Base-by-base conservation (phyloP, 2,329 filamentous ascomycete species). In the Penicillium sumatraense region DNA sequence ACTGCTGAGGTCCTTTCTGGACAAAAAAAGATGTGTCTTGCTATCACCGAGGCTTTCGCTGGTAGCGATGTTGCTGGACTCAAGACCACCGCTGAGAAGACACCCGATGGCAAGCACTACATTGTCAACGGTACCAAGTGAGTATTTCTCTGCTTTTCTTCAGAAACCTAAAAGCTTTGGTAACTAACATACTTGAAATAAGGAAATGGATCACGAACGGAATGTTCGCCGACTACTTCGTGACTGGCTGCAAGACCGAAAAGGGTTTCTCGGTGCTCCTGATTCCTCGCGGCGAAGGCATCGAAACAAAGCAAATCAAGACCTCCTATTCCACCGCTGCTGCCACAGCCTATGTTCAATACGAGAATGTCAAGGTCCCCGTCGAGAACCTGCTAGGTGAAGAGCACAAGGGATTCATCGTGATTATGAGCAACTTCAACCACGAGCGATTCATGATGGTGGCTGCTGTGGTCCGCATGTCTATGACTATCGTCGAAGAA, bases 161-260 rank as follows among this genome's bases (percentile, higher is more conserved):
- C 36, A 3, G 11, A 40, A 40, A 9, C 16, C 14, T 9, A 14
- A 11, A 8, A 18, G 8, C 16, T 9, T 9, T 20, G 10, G 6
- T 20, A 36, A 21, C n/a, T 20, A 38, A 38, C 57, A 62, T 31
- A 64, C 49, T 5, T 13, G 5, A 3, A 9, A 87, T 81, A 52
- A 93, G 93, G 82, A 95, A 93, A 78, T 91, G 89, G 89, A 92
- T 91, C 70, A 92, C 89, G 35, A 91, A 92, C 73, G 90, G 89
- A 57, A 86, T 88, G 67, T 95, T 87, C 75, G 84, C 79, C 59
- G 90, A 95, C 73, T 95, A 93, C 78, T 96, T 95, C 66, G 89
- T 95, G 48, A 89, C 86, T 1, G 90, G 87, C 42, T 91, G 90
- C 68, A 86, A 86, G 70, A 96, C 90, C 0, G 86, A 86, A 52